Evolutionary conservation across 2,329 filamentous ascomycete species (phyloP), one percentile per base, ranked within the genome.

Genomic region (Parastagonospora nodorum): DNA sequence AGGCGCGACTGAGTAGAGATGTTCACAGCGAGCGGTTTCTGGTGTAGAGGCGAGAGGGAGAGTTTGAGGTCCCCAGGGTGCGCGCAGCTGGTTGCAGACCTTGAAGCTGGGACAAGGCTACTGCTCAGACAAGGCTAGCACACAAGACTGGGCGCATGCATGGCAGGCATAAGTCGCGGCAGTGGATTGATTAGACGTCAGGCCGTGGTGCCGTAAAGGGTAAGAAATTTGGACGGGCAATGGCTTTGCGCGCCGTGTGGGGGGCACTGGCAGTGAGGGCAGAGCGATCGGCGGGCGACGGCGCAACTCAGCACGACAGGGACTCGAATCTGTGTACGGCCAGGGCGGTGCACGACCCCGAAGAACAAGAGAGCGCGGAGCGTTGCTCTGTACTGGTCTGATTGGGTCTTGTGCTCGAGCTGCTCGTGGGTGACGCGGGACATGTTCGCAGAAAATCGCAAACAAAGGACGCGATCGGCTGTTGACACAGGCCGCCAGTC

Each of bases 221-320:
- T 40, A 58, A 48, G 57, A 48, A 49, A 57, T 58, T 57, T 57
- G 44, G 47, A 32, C n/a, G 30, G 30, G 2, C 30, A n/a, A 7
- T 2, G 2, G 30, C n/a, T n/a, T 10, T 32, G 30, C 10, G 30
- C n/a, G 30, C 7, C n/a, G 19, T n/a, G 8, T 41, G 30, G 7
- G 27, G 38, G 44, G 27, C 33, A 43, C 24, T 15, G 28, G 30
- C 15, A 35, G 58, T 61, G 63, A 63, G 61, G 57, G 61, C 57
- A 66, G 59, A 62, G 59, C 51, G 62, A 65, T 63, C 60, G 60
- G 60, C 60, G 53, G 19, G 19, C 19, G 48, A 42, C 50, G 54
- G 35, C 35, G 35, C 35, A 37, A 37, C n/a, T 8, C 14, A 39
- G 31, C 19, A 40, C 19, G 33, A 49, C 55, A 57, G 48, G 51